Percentiles rank a stretch among this genome's conserved stretches.
Evolutionary conservation across 331 rosid genomes (phyloP).

Genomic region (Stylosanthes scabra): DNA sequence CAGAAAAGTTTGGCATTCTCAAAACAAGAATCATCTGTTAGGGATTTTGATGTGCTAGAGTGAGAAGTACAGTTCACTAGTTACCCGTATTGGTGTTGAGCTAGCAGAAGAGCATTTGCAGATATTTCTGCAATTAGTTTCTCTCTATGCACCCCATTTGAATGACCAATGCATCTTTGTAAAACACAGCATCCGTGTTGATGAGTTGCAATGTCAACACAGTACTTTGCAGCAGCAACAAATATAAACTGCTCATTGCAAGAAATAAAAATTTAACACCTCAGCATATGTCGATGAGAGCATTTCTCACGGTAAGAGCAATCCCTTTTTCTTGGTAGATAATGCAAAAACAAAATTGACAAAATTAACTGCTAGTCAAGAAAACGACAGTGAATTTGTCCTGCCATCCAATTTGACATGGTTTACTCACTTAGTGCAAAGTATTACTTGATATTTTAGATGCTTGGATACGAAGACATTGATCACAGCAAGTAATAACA

Average conservation of each 20-base stretch:
- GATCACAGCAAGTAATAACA: constrained; percentile 13
- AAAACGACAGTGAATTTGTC: too few relatives aligned
- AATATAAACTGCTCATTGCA: constrained; percentile 60
- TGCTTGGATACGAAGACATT: constrained; percentile 9
- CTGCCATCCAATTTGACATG: too few relatives aligned
- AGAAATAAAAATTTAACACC: constrained; percentile 6
- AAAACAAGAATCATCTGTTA: not conserved
- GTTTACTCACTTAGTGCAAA: too few relatives aligned
- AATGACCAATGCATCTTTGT: constrained; percentile 63
- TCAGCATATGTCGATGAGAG: not conserved
- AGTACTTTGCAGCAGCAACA: constrained; percentile 61
- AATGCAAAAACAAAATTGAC: too few relatives aligned
- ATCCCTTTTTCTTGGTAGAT: too few relatives aligned
- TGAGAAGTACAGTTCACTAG: constrained; percentile 18
- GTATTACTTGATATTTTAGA: too few relatives aligned
- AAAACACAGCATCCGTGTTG: constrained; percentile 78
- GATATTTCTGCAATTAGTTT: constrained; percentile 60
- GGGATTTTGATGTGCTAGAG: constrained; percentile 1
- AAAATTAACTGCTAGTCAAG: too few relatives aligned
- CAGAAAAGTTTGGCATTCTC: not conserved
- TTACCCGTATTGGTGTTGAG: constrained; percentile 77
- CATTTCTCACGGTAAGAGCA: too few relatives aligned
- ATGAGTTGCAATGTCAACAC: constrained; percentile 71
- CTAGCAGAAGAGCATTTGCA: constrained; percentile 56
- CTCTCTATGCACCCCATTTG: constrained; percentile 53